Evolutionary conservation across 768 basidiomycete species (phyloP).

Genomic region (Psilocybe sp.): DNA sequence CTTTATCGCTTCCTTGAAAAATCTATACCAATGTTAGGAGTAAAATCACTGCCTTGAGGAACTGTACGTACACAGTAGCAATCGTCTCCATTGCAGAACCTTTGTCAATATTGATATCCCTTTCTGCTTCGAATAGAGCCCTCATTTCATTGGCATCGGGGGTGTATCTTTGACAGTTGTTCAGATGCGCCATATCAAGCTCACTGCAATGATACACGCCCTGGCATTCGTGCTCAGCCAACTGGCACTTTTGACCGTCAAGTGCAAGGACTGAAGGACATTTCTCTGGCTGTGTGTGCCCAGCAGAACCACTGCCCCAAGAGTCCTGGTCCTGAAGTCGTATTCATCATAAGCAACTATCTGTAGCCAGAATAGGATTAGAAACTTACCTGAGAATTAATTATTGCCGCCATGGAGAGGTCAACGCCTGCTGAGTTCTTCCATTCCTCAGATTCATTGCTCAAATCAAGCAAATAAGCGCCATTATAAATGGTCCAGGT

Average conservation of each 20-base stretch:
- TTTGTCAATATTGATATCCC: neutral
- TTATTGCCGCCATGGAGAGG: neutral
- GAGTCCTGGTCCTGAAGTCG: slow-evolving; percentile 1
- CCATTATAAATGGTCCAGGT: neutral
- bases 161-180: slow-evolving; percentile 4
- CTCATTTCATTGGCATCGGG: neutral
- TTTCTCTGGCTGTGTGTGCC: neutral
- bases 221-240: slow-evolving; percentile 2
- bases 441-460: neutral
- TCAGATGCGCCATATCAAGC: neutral
- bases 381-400: neutral
- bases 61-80: neutral
- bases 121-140: neutral
- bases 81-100: neutral
- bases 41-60: neutral
- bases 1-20: slow-evolving; percentile 3
- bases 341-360: no score
- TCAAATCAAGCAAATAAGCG: neutral
- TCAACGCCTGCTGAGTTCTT: neutral
- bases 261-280: neutral
- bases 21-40: neutral
- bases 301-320: slow-evolving; percentile 1
- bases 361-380: neutral
- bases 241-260: neutral
- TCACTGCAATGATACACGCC: slow-evolving; percentile 4